Percentiles rank a stretch among this genome's conserved stretches.
These are phyloP conservation scores for Tubosaeta sp. DNA, from an alignment of 768 basidiomycete genomes.

Conservation along the genomic window DNA sequence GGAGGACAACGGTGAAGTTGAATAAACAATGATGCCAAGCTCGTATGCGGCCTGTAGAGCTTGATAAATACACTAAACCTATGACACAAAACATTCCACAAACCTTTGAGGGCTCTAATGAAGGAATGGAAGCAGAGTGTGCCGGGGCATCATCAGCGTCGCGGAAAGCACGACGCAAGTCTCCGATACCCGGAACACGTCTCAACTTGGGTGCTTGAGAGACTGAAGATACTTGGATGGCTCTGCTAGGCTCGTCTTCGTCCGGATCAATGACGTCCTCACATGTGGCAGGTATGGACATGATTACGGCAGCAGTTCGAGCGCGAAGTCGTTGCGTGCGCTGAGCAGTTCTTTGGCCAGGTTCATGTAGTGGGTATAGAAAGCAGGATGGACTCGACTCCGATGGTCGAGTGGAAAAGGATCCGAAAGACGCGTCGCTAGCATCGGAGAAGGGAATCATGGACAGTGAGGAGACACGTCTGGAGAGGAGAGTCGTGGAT, in stretches of 20 bases:
- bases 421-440: conserved; percentile 7
- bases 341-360: conserved; percentile 24
- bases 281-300: conserved; percentile 26
- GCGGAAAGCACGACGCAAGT: conserved; percentile 25
- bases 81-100: neutral
- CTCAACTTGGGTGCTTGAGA: conserved; percentile 15
- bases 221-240: neutral
- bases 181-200: conserved; percentile 20
- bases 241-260: neutral
- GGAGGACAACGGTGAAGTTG: conserved; percentile 2
- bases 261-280: conserved; percentile 11
- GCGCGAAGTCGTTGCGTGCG: conserved; percentile 24
- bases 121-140: conserved; percentile 6
- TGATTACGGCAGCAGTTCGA: conserved; percentile 25
- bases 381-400: conserved; percentile 10
- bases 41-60: conserved; percentile 18
- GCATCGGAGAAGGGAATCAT: conserved; percentile 3
- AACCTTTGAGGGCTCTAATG: conserved; percentile 16
- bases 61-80: neutral
- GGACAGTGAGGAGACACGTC: conserved; percentile 3
- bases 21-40: conserved; percentile 13
- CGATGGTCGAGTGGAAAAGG: neutral
- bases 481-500: conserved; percentile 22
- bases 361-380: conserved; percentile 15
- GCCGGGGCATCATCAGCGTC: conserved; percentile 4